Evolutionary conservation across 441 rosid genomes (phyloP), one percentile per base, ranked within the genome.

Genomic region (Syzygium malaccense): DNA sequence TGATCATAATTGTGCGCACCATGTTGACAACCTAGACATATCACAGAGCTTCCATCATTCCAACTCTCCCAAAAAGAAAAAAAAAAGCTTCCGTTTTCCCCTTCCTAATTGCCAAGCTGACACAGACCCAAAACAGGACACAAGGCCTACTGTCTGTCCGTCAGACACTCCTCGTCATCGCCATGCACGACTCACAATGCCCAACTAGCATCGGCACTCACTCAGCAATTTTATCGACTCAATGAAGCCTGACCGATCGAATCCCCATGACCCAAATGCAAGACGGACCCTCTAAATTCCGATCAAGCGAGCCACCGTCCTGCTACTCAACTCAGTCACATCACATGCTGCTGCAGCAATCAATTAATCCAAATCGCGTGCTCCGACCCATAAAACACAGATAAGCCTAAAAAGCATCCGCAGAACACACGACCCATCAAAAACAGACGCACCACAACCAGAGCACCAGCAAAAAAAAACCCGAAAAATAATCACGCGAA

Each of bases 1-100:
- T 8, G 79, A 68, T 0, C 26, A 68, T 9, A 64, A 64, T 15
- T 17, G 12, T 30, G 75, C 75, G 41, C 41, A 30, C 75, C 41
- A 37, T 45, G 33, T 64, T 0, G 20, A 64, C 75, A 30, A 68
- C 79, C 45, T 18, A 68, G 48, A 68, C 45, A 71, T 23, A 71
- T 71, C 28, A 23, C 10, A 75, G 12, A 37, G 51, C 51, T 37
- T 75, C 83, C n/a, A 37, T 37, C 23, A 19, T 75, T 23, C 83
- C 0, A 75, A 75, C 5, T 37, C 49, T 5, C 14, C 45, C 0
- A 0, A 11, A 0, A 58, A 5, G 5, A 12, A 10, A 57, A 25
- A 5, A 11, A 71, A 20, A 20, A 37, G 28, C 17, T 71, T 37
- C 80, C 49, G 80, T 5, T 71, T 71, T 71, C 51, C 51, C n/a